These are phyloP conservation scores for Lodderomyces margitis DNA, from an alignment of 1,139 yeast species.

Conservation along the genomic window DNA sequence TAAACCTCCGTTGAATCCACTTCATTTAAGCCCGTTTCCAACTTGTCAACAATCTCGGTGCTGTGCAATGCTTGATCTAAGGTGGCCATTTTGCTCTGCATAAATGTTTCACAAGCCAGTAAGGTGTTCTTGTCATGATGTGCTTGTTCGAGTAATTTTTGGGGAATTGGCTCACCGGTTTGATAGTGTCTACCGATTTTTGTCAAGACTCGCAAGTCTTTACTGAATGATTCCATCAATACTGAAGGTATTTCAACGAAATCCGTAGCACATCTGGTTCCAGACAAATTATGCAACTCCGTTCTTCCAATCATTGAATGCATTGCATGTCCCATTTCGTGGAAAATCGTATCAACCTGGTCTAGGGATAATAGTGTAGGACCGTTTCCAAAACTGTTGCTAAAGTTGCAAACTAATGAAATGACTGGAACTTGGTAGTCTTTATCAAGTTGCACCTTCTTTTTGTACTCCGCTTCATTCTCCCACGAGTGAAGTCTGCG, in stretches of 20 bases:
- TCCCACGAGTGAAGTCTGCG: conserved; percentile 46
- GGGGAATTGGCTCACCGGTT: conserved; percentile 64
- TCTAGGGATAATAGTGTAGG: conserved; percentile 59
- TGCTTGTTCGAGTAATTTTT: conserved; percentile 46
- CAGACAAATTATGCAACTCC: conserved; percentile 83
- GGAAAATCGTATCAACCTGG: conserved; percentile 92
- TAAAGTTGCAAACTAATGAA: conserved; percentile 82
- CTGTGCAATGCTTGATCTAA: conserved; percentile 78
- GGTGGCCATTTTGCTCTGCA: conserved; percentile 88
- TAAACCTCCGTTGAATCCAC: conserved; percentile 60
- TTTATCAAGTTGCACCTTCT: conserved; percentile 50
- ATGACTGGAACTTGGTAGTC: conserved; percentile 84
- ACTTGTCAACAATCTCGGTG: conserved; percentile 35
- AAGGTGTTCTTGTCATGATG: conserved; percentile 54
- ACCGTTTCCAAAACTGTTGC: conserved; percentile 10
- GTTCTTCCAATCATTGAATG: conserved; percentile 97
- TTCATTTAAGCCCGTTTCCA: conserved; percentile 17
- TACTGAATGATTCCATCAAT: conserved; percentile 89
- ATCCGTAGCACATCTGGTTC: conserved; percentile 94
- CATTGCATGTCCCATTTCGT: conserved; percentile 99
- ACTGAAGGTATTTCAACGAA: conserved; percentile 96
- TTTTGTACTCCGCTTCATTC: conserved; percentile 28
- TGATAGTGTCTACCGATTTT: conserved; percentile 72
- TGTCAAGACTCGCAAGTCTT: conserved; percentile 71
- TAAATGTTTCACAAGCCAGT: conserved; percentile 72